phyloP scores from a whole-genome alignment of 192 early-diverging fungal species.

The Linnemannia exigua region DNA sequence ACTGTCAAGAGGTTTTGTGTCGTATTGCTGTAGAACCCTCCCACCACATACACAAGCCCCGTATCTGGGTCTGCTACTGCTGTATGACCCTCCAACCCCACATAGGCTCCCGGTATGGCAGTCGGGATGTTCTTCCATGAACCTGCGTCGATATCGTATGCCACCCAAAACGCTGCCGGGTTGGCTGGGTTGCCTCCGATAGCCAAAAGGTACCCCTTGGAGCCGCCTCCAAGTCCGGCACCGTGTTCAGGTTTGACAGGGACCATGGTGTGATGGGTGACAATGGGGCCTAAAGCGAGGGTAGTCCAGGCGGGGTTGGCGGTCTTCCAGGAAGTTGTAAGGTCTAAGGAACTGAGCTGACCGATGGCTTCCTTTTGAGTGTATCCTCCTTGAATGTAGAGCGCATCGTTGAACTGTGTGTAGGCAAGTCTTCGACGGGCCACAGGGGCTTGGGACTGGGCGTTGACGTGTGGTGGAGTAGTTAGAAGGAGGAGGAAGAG shows the following conservation, averaged over 20 bases:
- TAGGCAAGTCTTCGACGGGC: conserved; percentile 23
- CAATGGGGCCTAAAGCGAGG: conserved; percentile 6
- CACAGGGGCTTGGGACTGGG: not conserved
- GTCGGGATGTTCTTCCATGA: conserved; percentile 6
- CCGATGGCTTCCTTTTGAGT: not conserved
- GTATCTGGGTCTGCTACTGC: conserved; percentile 19
- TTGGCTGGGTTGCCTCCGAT: conserved; percentile 15
- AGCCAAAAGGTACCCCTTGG: conserved; percentile 8
- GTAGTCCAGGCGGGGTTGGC: not conserved
- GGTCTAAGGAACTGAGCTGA: conserved; percentile 21
- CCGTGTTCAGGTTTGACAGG: conserved; percentile 5
- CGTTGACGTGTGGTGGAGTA: not conserved
- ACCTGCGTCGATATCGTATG: conserved; percentile 8
- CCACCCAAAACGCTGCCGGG: conserved; percentile 8
- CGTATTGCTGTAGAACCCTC: conserved; percentile 17
- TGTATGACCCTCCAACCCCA: conserved; percentile 26
- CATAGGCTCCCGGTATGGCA: not conserved
- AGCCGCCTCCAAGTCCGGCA: conserved; percentile 12
- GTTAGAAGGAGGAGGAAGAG: not conserved
- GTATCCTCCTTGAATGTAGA: conserved; percentile 48
- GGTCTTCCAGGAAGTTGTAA: conserved; percentile 20
- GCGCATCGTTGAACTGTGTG: not conserved
- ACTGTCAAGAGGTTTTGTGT: conserved; percentile 30
- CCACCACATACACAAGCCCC: conserved; percentile 36
- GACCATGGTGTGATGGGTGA: conserved; percentile 28